These are phyloP conservation scores for Desmodesmus armatus DNA, from an alignment of 139 green algal genomes.

Conservation along the genomic window DNA sequence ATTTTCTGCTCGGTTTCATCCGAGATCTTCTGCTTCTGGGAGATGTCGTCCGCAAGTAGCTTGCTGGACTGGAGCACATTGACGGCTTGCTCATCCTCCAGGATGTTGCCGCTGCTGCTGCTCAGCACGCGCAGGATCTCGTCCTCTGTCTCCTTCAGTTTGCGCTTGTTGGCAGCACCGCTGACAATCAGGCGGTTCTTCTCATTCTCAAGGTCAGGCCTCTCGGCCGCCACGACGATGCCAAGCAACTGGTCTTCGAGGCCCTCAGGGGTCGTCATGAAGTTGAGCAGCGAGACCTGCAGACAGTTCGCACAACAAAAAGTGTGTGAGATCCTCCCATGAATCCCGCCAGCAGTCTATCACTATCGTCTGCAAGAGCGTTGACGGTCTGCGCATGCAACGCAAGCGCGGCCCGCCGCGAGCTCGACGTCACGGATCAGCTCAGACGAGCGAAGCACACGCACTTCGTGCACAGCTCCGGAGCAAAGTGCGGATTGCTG, in stretches of 20 bases:
- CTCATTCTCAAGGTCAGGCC: slow-evolving; percentile 86
- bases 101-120: slow-evolving; percentile 82
- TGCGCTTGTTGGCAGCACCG: slow-evolving; percentile 82
- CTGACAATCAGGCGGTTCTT: slow-evolving; percentile 84
- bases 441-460: no score
- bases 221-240: slow-evolving; percentile 70
- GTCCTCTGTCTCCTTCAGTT: slow-evolving; percentile 90
- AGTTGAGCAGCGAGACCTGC: slow-evolving; percentile 85
- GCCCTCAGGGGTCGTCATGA: slow-evolving; percentile 87
- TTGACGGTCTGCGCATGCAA: no score
- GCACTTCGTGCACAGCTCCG: slow-evolving; percentile 87
- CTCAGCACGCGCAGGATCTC: slow-evolving; percentile 85
- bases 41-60: slow-evolving; percentile 80
- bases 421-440: no score
- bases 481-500: slow-evolving; percentile 88
- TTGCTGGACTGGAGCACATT: slow-evolving; percentile 81
- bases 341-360: slow-evolving; percentile 74
- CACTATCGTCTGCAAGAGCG: no score
- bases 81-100: slow-evolving; percentile 86
- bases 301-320: slow-evolving; percentile 43
- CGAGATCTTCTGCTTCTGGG: slow-evolving; percentile 78
- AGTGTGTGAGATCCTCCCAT: not conserved
- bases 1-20: slow-evolving; percentile 89
- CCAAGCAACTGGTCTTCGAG: slow-evolving; percentile 87
- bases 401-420: no score